Evolutionary conservation across 2,329 filamentous ascomycete genomes (phyloP).

Genomic region (Sclerotinia spermophila): DNA sequence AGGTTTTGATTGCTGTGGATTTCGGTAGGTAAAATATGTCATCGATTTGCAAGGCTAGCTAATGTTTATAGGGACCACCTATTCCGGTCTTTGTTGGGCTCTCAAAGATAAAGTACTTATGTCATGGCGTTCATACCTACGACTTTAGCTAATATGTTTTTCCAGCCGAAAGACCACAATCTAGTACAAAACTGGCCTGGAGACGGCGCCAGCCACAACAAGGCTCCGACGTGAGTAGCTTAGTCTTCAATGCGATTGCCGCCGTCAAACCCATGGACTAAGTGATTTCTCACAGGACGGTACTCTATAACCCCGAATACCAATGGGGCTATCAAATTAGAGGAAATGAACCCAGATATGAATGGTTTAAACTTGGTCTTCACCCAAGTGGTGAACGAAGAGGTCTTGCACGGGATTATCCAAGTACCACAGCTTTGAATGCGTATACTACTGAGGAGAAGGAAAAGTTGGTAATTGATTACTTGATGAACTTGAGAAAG

Average conservation of each 20-base stretch:
- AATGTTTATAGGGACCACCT: neutral
- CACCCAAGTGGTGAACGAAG: neutral
- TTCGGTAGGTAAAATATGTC: neutral
- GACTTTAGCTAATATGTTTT: neutral
- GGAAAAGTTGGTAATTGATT: neutral
- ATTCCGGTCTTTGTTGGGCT: conserved; percentile 1
- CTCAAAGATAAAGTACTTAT: neutral
- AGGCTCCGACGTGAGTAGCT: neutral
- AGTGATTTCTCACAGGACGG: neutral
- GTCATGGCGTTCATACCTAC: neutral
- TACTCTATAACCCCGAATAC: neutral
- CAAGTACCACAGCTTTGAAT: neutral
- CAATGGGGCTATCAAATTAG: neutral
- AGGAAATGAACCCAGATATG: neutral
- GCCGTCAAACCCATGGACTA: neutral
- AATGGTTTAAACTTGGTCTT: neutral
- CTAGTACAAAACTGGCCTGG: conserved; percentile 1
- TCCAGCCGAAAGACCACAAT: neutral
- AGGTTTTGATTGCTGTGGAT: neutral
- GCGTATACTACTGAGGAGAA: neutral
- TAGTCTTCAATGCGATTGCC: neutral
- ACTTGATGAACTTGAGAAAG: neutral
- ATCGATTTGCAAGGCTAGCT: neutral
- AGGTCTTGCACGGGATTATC: neutral
- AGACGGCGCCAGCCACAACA: conserved; percentile 1